Conservation (phyloP, 1,284 basidiomycete species). For the Bondarzewia mesenterica region DNA sequence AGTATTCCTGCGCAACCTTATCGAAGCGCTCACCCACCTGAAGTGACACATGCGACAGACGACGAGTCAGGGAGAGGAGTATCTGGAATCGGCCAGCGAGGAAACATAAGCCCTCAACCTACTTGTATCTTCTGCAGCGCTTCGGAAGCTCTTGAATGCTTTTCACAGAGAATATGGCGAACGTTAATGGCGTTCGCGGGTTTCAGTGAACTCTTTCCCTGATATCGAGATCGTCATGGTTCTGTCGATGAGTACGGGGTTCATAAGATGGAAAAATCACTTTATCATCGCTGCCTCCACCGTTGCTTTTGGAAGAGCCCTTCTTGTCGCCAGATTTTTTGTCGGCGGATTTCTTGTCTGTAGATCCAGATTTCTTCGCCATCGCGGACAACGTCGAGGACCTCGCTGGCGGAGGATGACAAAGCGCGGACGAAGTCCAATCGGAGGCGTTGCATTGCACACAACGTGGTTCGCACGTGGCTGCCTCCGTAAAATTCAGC, state of each 20-base stretch:
- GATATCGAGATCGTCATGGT: not conserved
- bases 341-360: conserved; percentile 26
- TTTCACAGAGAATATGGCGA: conserved; percentile 82
- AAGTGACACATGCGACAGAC: not conserved
- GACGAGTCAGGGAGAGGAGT: not conserved
- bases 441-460: not conserved
- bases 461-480: not conserved
- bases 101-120: conserved; percentile 2
- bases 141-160: conserved; percentile 69
- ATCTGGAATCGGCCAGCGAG: not conserved
- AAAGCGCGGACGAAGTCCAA: not conserved
- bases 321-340: conserved; percentile 25
- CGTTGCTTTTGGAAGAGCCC: conserved; percentile 20
- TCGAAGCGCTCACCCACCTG: conserved; percentile 72
- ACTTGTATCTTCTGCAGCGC: conserved; percentile 74
- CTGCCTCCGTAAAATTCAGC: not conserved
- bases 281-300: conserved; percentile 27
- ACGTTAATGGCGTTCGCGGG: conserved; percentile 76
- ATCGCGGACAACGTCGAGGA: conserved; percentile 22
- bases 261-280: conserved; percentile 1
- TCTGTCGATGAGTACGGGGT: not conserved
- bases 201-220: conserved; percentile 55
- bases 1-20: conserved; percentile 80
- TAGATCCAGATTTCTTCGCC: conserved; percentile 41
- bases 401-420: not conserved